These are phyloP conservation scores for Hyaloscypha variabilis DNA, from an alignment of 495 filamentous ascomycete species.

Conservation along the genomic window DNA sequence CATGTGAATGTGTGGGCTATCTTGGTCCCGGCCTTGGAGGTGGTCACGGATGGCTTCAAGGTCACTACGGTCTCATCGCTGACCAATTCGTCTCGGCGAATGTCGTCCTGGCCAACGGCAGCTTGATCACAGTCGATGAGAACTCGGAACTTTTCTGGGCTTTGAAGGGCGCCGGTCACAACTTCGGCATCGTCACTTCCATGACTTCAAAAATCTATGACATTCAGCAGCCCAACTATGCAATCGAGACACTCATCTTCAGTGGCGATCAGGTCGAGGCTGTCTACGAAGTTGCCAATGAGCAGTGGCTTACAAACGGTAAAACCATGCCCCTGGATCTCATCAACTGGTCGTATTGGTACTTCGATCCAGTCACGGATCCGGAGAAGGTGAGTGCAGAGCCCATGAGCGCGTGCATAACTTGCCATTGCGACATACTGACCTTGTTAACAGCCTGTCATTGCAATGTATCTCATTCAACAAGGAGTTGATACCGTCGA, in stretches of 20 bases:
- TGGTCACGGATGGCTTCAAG: conserved; percentile 63
- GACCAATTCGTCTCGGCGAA: conserved; percentile 57
- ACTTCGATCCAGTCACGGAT: conserved; percentile 44
- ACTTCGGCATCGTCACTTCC: conserved; percentile 63
- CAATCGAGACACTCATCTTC: conserved; percentile 49
- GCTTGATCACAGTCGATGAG: conserved; percentile 39
- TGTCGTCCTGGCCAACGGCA: conserved; percentile 61
- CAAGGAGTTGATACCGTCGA: conserved; percentile 48
- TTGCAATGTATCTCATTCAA: conserved; percentile 54
- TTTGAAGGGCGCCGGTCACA: conserved; percentile 61
- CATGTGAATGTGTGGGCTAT: conserved; percentile 56
- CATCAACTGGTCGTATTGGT: conserved; percentile 55
- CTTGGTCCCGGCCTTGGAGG: conserved; percentile 62
- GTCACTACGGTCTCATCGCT: conserved; percentile 59
- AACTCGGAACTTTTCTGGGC: conserved; percentile 58
- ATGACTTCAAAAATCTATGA: conserved; percentile 52
- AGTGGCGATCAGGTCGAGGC: conserved; percentile 49
- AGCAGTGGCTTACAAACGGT: conserved; percentile 39
- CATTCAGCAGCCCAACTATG: conserved; percentile 39
- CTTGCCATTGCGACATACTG: neutral
- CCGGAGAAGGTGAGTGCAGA: conserved; percentile 37
- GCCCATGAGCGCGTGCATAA: neutral
- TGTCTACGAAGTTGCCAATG: conserved; percentile 50
- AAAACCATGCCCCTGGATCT: conserved; percentile 41
- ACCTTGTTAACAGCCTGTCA: conserved; percentile 39